A percentile compares a stretch with the other conserved stretches of the same genome.
These are phyloP conservation scores for Teratosphaeriaceae sp. DNA, from an alignment of 2,329 filamentous ascomycete species.

Conservation along the genomic window DNA sequence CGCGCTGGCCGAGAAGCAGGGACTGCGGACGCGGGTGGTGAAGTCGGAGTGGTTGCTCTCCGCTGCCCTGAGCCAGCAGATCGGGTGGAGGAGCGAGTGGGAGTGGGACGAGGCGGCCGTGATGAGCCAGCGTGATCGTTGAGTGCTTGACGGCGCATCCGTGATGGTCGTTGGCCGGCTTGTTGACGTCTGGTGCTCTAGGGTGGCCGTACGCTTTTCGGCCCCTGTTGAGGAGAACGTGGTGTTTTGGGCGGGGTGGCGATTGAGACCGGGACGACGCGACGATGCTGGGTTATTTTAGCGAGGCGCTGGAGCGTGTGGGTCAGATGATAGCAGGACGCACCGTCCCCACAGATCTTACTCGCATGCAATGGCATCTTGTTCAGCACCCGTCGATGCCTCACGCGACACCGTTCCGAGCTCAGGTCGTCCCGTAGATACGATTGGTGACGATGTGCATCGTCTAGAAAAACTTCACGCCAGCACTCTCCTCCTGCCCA, in stretches of 20 bases:
- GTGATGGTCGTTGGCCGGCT: not conserved
- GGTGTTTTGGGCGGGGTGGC: constrained; percentile 2
- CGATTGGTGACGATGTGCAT: too few species aligned
- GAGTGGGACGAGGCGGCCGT: constrained; percentile 19
- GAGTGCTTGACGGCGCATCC: constrained; percentile 5
- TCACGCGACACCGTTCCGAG: too few species aligned
- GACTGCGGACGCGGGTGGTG: constrained; percentile 76
- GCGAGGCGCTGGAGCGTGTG: constrained; percentile 1
- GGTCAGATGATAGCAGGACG: not conserved
- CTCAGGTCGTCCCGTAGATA: too few species aligned
- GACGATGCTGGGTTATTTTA: not conserved
- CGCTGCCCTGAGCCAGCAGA: constrained; percentile 79
- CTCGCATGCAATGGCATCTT: too few species aligned
- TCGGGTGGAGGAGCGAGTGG: constrained; percentile 36
- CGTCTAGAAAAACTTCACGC: constrained; percentile 86
- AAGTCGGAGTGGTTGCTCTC: constrained; percentile 84
- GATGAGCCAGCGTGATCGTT: constrained; percentile 14
- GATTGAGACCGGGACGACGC: not conserved
- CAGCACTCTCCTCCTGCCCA: constrained; percentile 77
- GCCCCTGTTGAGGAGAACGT: constrained; percentile 2
- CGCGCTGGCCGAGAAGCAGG: constrained; percentile 68
- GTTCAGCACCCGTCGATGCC: too few species aligned
- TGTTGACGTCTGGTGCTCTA: constrained; percentile 1
- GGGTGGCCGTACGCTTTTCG: not conserved
- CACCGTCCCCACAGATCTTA: too few species aligned